Evolutionary conservation across 2,329 filamentous ascomycete genomes (phyloP).

Genomic region (Cladosporium sphaerospermum): DNA sequence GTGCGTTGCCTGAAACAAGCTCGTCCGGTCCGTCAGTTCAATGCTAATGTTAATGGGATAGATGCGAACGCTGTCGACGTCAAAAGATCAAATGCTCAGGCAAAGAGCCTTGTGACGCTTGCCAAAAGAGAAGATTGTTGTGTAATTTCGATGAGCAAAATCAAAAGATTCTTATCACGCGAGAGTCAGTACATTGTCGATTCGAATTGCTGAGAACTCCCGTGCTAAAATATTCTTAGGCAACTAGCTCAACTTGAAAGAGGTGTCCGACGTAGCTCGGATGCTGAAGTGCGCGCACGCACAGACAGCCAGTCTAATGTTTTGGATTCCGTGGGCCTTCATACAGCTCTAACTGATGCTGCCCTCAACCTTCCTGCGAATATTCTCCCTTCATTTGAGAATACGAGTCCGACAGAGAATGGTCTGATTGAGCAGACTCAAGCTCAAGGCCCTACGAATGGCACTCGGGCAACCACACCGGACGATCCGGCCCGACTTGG

Average conservation of each 20-base stretch:
- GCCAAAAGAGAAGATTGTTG: conserved; percentile 37
- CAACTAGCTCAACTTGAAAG: conserved; percentile 17
- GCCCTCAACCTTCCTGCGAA: background rate
- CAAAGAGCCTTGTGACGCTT: conserved; percentile 38
- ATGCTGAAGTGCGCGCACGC: background rate
- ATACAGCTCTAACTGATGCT: background rate
- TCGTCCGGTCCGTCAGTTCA: background rate
- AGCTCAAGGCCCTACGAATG: background rate
- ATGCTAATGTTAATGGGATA: conserved; percentile 14
- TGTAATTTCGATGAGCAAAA: conserved; percentile 43
- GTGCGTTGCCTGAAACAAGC: background rate
- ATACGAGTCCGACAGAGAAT: background rate
- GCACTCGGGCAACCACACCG: background rate
- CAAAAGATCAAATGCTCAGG: conserved; percentile 44
- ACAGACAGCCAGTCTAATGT: background rate
- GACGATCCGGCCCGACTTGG: conserved; percentile 5
- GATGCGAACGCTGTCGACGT: conserved; percentile 40
- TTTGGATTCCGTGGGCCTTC: background rate
- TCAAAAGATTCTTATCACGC: conserved; percentile 45
- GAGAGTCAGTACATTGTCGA: conserved; percentile 15
- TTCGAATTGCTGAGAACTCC: background rate
- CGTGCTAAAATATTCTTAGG: conserved; percentile 11
- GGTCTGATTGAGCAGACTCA: background rate
- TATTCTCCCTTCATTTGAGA: conserved; percentile 1
- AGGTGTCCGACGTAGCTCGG: conserved; percentile 11